Evolutionary conservation across 176 grass and related monocot species (phyloP).

Genomic region (Pontederia paniculata): DNA sequence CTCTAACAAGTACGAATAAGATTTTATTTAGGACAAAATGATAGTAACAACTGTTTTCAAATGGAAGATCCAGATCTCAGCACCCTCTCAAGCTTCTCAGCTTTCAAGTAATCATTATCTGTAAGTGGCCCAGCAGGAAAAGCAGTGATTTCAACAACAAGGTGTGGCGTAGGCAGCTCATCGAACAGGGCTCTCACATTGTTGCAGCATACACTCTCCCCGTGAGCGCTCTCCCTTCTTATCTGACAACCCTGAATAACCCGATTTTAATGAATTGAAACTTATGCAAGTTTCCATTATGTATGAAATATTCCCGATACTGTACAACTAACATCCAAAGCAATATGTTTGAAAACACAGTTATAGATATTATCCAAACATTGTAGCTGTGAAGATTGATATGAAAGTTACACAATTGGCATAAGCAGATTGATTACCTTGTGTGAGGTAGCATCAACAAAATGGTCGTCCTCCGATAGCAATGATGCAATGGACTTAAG

Average conservation of each 20-base stretch:
- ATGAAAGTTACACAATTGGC: not conserved
- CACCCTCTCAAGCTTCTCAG: conserved; percentile 84
- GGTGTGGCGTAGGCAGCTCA: conserved; percentile 80
- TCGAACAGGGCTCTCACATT: conserved; percentile 95
- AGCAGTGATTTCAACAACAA: conserved; percentile 79
- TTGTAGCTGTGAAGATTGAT: no score
- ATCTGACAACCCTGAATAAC: conserved; percentile 82
- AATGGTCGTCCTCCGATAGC: conserved; percentile 91
- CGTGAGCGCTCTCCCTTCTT: conserved; percentile 91
- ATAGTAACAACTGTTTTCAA: no score
- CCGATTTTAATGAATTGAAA: conserved; percentile 17
- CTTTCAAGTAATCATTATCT: conserved; percentile 75
- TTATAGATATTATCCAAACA: no score
- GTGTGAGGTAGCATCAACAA: conserved; percentile 76
- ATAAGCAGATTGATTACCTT: conserved; percentile 43
- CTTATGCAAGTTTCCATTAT: not conserved
- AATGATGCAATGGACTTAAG: conserved; percentile 75
- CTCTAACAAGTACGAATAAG: no score
- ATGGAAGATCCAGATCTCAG: conserved; percentile 68
- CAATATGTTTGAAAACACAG: not conserved
- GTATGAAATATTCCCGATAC: not conserved
- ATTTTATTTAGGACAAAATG: no score
- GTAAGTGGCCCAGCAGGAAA: conserved; percentile 80
- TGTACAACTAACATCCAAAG: not conserved
- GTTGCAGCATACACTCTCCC: conserved; percentile 90